Evolutionary conservation across 805 yeast genomes (phyloP).

Genomic region (Schizosaccharomyces osmophilus): DNA sequence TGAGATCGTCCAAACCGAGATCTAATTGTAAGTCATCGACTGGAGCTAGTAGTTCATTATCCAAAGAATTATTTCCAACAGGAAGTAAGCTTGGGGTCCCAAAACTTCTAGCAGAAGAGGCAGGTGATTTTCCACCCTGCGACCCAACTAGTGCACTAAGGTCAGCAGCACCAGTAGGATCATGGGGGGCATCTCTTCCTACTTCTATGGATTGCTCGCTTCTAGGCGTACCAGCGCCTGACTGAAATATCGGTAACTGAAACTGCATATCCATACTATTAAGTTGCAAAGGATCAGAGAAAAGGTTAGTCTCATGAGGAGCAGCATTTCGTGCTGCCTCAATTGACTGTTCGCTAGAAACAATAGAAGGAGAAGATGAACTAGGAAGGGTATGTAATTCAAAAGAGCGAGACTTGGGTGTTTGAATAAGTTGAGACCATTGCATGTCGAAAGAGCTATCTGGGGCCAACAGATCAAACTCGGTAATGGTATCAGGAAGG

Average conservation of each 20-base stretch:
- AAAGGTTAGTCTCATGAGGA: not conserved
- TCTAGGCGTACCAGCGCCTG: slow-evolving; percentile 1
- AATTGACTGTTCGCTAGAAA: slow-evolving; percentile 8
- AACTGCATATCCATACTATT: not conserved
- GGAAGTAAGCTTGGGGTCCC: not conserved
- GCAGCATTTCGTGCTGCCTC: not conserved
- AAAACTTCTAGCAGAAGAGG: not conserved
- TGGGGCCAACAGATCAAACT: slow-evolving; percentile 28
- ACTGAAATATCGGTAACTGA: not conserved
- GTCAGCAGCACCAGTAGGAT: not conserved
- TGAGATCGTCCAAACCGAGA: not conserved
- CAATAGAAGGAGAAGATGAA: slow-evolving; percentile 1
- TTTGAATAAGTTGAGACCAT: slow-evolving; percentile 3
- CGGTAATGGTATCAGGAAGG: slow-evolving; percentile 56
- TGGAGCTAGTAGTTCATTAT: not conserved
- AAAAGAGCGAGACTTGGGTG: slow-evolving; percentile 9
- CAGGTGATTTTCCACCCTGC: not conserved
- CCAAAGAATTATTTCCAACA: not conserved
- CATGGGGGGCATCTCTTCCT: slow-evolving; percentile 1
- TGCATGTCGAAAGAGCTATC: slow-evolving; percentile 10
- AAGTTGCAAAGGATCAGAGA: not conserved
- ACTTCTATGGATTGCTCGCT: not conserved
- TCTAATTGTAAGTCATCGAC: slow-evolving; percentile 2
- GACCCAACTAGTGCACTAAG: not conserved
- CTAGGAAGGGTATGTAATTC: slow-evolving; percentile 20